These are phyloP conservation scores for Striga hermonthica DNA, from an alignment of 305 asterid genomes.

Conservation along the genomic window DNA sequence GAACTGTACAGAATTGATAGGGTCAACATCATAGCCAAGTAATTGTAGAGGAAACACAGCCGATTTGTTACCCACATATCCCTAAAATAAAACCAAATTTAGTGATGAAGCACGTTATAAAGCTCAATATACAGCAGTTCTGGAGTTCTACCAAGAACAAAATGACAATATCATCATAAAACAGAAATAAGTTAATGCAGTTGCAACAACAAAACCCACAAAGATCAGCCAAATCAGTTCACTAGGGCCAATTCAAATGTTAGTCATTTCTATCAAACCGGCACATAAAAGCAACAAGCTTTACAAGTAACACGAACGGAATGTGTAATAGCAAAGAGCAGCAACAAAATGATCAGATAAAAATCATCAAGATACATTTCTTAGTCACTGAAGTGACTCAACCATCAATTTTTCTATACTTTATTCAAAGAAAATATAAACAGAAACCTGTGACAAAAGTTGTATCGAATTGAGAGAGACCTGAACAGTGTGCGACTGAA, in stretches of 20 bases:
- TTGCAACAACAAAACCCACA: neutral
- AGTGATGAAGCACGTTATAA: neutral
- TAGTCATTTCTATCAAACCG: constrained; percentile 17
- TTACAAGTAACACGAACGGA: constrained; percentile 3
- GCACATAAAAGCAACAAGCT: neutral
- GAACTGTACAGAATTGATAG: constrained; percentile 93
- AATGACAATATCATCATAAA: constrained; percentile 2
- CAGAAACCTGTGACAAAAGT: neutral
- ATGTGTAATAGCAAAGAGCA: too few relatives aligned
- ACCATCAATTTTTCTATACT: too few relatives aligned
- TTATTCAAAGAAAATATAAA: too few relatives aligned
- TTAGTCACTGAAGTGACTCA: too few relatives aligned
- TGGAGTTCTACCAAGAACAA: constrained; percentile 11
- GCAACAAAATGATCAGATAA: too few relatives aligned
- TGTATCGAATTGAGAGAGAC: constrained; percentile 35
- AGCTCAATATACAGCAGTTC: constrained; percentile 26
- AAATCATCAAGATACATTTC: too few relatives aligned
- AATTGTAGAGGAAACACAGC: constrained; percentile 95
- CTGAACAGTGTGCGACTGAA: constrained; percentile 98
- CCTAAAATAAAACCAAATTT: constrained; percentile 42
- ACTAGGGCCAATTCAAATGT: neutral
- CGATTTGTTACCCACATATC: constrained; percentile 96
- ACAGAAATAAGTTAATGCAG: neutral
- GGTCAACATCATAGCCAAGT: constrained; percentile 94
- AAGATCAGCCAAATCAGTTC: neutral